Base-by-base conservation (phyloP, 495 filamentous ascomycete species). In the Aspergillus baeticus region DNA sequence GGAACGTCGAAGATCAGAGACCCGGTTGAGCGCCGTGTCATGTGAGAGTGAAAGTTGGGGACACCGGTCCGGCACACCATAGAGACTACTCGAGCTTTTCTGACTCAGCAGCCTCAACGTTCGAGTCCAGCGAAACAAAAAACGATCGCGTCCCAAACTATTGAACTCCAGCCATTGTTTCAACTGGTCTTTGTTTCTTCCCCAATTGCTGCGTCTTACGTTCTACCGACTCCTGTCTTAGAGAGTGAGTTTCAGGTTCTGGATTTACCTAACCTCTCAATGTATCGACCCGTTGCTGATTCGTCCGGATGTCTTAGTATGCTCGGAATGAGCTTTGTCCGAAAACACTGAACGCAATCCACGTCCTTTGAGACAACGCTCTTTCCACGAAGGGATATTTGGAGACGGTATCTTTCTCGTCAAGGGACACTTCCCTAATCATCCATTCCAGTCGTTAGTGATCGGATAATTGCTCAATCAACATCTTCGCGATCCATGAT, bases 1-100 rank as follows among this genome's bases (percentile, higher is more conserved):
- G 56, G 61, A 63, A 54, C 53, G 35, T 33, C 17, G 44, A 34
- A 23, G 10, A 29, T 29, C 26, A 29, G 26, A 29, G 8, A 29
- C 26, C 26, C 26, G 26, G 26, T 41, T 5, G 17, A 41, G 13
- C 38, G 17, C 38, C 10, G 18, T 18, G 42, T 45, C 21, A n/a
- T 45, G 42, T 29, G 42, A 29, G 1, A 3, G 3, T 31, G 22
- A 8, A 31, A 31, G 22, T 29, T 31, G 3, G 26, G 26, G 26
- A 29, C 26, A 29, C 4, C 26, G 4, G 11, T 29, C 21, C 45
- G 45, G 45, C 45, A 22, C 13, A 10, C 36, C 21, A 8, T 7
- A 13, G 11, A 10, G 14, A 41, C 34, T 35, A 51, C 14, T 31
- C 8, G 17, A 29, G 48, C 48, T 31, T 13, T 51, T 52, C 36